phyloP scores from a whole-genome alignment of 2,329 filamentous ascomycete species.

The Penicillium capsulatum region DNA sequence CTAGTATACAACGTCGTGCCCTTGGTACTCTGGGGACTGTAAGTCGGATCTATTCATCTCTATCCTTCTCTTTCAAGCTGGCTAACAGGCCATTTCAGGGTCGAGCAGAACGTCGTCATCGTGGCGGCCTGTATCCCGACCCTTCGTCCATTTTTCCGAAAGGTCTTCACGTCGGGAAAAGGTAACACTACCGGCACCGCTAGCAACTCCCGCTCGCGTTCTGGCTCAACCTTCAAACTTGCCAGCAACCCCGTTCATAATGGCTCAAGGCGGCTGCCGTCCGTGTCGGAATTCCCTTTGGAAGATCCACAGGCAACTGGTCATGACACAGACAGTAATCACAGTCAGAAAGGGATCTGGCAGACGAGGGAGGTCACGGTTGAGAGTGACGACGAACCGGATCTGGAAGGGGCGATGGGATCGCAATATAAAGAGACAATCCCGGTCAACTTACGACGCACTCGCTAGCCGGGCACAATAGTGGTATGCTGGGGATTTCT shows the following conservation, averaged over 20 bases:
- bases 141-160: conserved; percentile 26
- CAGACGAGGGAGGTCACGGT: no score
- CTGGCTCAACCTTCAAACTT: conserved; percentile 6
- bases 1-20: conserved; percentile 16
- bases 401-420: background rate
- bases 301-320: background rate
- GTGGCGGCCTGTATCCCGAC: conserved; percentile 28
- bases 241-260: conserved; percentile 2
- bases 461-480: no score
- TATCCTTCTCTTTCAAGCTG: background rate
- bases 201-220: conserved; percentile 1
- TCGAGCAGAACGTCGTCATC: conserved; percentile 31
- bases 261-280: conserved; percentile 1
- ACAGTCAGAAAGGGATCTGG: conserved; percentile 6
- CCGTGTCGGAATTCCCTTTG: conserved; percentile 9
- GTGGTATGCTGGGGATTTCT: no score
- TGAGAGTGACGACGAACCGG: background rate
- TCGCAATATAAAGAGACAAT: background rate
- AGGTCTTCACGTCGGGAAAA: conserved; percentile 9
- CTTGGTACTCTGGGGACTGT: conserved; percentile 21
- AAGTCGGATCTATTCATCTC: conserved; percentile 1
- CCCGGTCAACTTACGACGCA: no score
- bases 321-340: conserved; percentile 4
- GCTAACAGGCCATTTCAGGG: conserved; percentile 6
- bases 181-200: background rate